phyloP scores from a whole-genome alignment of 2,329 filamentous ascomycete species.

The Dendryphion nanum region DNA sequence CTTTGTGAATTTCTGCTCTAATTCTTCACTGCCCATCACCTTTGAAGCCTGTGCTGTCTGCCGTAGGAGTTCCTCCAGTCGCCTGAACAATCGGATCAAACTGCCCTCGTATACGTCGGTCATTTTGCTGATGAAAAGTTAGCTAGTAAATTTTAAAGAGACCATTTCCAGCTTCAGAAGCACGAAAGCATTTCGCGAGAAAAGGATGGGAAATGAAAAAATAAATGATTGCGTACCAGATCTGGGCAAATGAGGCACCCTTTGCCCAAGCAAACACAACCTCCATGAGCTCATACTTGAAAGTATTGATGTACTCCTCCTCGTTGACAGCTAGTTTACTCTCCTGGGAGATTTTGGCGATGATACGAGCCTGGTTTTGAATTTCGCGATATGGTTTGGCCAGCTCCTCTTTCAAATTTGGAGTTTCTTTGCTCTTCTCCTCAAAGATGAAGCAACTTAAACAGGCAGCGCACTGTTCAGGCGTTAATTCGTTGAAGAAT shows the following conservation, averaged over 20 bases:
- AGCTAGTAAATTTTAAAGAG: too few relatives aligned
- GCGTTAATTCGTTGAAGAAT: conserved; percentile 94
- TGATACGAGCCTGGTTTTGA: conserved; percentile 78
- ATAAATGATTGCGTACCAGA: conserved; percentile 71
- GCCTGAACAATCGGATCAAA: conserved; percentile 91
- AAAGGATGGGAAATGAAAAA: neutral
- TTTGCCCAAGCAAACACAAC: conserved; percentile 91
- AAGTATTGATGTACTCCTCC: conserved; percentile 83
- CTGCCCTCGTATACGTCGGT: conserved; percentile 97
- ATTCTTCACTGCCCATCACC: conserved; percentile 95
- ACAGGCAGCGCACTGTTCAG: conserved; percentile 81
- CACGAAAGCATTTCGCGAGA: too few relatives aligned
- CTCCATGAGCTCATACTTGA: conserved; percentile 97
- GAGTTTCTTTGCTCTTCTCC: conserved; percentile 80
- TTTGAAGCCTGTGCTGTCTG: conserved; percentile 96
- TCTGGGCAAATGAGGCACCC: conserved; percentile 85
- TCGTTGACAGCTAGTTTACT: conserved; percentile 93
- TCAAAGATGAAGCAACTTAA: conserved; percentile 97
- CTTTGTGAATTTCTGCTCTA: conserved; percentile 88
- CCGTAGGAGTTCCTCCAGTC: conserved; percentile 87
- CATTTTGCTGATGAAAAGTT: conserved; percentile 74
- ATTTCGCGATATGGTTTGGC: conserved; percentile 84
- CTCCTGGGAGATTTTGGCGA: conserved; percentile 92
- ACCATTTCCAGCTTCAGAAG: too few relatives aligned
- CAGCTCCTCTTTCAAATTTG: conserved; percentile 74